These are phyloP conservation scores for Lachnellula occidentalis DNA, from an alignment of 2,329 filamentous ascomycete species.

Conservation along the genomic window DNA sequence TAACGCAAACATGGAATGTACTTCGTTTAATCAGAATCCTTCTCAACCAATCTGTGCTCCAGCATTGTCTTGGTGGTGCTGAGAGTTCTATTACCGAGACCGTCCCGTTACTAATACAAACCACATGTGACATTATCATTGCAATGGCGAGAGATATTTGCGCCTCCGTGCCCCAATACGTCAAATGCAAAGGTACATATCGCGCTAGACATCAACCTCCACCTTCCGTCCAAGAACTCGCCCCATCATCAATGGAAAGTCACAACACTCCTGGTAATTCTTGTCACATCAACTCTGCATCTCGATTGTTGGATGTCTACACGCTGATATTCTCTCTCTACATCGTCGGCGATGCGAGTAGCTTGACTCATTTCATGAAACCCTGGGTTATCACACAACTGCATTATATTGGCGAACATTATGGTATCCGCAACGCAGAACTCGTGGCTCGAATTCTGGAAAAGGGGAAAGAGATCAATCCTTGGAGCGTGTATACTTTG, in stretches of 20 bases:
- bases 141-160: neutral
- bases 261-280: neutral
- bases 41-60: neutral
- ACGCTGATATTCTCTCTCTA: neutral
- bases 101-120: neutral
- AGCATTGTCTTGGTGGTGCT: neutral
- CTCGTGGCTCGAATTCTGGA: constrained; percentile 4
- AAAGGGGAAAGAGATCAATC: neutral
- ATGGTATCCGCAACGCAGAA: neutral
- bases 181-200: neutral
- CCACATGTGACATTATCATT: neutral
- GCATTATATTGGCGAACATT: neutral
- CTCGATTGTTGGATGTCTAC: neutral
- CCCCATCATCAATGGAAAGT: neutral
- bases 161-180: neutral
- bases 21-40: neutral
- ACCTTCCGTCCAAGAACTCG: neutral
- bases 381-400: neutral
- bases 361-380: neutral
- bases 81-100: neutral
- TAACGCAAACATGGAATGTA: constrained; percentile 1
- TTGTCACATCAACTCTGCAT: neutral
- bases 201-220: too few relatives aligned
- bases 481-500: constrained; percentile 11
- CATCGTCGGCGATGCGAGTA: neutral